A percentile compares a stretch with the other conserved stretches of the same genome.
Conservation (phyloP, 768 basidiomycete genomes). For the Baorangia bicolor region DNA sequence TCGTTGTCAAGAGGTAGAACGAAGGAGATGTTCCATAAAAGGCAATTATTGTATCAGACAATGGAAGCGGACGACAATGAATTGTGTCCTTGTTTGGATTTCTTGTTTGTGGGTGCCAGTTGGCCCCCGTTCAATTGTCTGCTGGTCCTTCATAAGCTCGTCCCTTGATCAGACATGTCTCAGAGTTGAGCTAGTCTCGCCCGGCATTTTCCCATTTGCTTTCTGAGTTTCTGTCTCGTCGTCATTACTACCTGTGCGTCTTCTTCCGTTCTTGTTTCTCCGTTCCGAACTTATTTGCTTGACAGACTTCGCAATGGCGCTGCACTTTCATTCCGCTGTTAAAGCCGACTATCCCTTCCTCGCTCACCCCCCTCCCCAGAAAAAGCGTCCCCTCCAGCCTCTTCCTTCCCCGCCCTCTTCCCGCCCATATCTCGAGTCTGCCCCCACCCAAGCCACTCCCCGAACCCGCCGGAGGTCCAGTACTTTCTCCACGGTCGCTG, state of each 20-base stretch:
- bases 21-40: constrained; percentile 8
- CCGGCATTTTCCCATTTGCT: neutral
- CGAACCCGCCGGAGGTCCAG: constrained; percentile 37
- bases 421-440: neutral
- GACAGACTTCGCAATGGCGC: constrained; percentile 13
- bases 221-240: neutral
- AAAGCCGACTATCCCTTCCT: constrained; percentile 42
- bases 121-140: constrained; percentile 20
- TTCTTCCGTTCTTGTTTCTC: constrained; percentile 1
- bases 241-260: neutral
- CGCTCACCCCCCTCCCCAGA: constrained; percentile 39
- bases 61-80: neutral
- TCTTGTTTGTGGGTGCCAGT: constrained; percentile 21
- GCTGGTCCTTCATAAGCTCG: constrained; percentile 15
- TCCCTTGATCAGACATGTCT: neutral
- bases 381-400: constrained; percentile 34
- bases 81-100: neutral
- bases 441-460: constrained; percentile 19
- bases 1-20: neutral
- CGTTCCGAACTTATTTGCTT: constrained; percentile 1
- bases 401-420: constrained; percentile 25
- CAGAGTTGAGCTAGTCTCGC: constrained; percentile 23
- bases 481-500: constrained; percentile 48
- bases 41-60: constrained; percentile 28
- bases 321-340: constrained; percentile 5